Base-by-base conservation (phyloP, 208 protist species). In the Phytomonas francai region DNA sequence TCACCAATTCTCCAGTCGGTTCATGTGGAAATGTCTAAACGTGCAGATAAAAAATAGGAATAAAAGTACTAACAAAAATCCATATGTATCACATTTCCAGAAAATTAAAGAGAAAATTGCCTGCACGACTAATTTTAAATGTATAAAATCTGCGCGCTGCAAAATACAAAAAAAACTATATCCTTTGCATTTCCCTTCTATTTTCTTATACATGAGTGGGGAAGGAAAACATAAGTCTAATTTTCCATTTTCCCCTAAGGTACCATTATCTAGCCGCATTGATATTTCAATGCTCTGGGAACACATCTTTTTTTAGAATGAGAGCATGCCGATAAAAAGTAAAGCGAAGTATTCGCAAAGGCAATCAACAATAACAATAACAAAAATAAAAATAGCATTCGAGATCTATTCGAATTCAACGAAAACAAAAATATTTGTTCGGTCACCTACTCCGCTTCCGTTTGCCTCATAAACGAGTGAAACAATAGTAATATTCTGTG, bases 381-480 rank as follows among this genome's bases (percentile, higher is more conserved):
- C 9, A 72, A 67, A 51, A 59, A 64, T 22, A 59, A 42, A 63
- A 71, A 33, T 65, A 57, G 3, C 6, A 33, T 8, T 51, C 58
- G 59, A 57, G 59, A 28, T 49, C 39, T 9, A 49, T 49, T 3
- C 39, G 16, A 49, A 22, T 12, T 49, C 39, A 12, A 49, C 39
- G 39, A 12, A 19, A 49, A 19, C 39, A 49, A 49, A 49, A 49
- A 49, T 9, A 19, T 49, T 3, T 22, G 4, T 49, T 9, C 2
- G 14, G 14, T 49, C 34, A 39, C 34, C 34, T 9, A 19, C 12
- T 22, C 39, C 39, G 39, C 39, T 19, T 49, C 39, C 16, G 39
- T 49, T 49, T 49, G 14, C 9, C 39, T 19, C 39, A 3, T 49
- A 49, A 49, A 49, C 16, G 6, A 49, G 16, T 49, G 12, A 22